Conservation (phyloP, 164 flowering plant species). For the Berberis vulgaris region DNA sequence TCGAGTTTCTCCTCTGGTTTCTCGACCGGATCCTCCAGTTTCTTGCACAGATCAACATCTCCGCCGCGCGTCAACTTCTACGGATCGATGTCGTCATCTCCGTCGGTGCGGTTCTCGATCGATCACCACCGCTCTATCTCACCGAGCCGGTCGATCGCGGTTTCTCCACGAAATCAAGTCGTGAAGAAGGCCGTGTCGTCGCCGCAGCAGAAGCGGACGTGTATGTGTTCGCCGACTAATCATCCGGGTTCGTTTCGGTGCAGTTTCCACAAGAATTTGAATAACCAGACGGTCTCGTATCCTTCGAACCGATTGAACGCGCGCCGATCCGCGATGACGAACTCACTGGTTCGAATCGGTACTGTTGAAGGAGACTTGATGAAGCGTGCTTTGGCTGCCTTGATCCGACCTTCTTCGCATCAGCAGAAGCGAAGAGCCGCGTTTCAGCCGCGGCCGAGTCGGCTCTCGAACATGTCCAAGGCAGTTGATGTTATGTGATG, state of each 20-base stretch:
- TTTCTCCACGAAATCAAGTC: slow-evolving; percentile 14
- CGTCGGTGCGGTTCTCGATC: slow-evolving; percentile 26
- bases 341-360: slow-evolving; percentile 78
- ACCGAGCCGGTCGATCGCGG: slow-evolving; percentile 29
- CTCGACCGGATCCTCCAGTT: slow-evolving; percentile 15
- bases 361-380: slow-evolving; percentile 88
- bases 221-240: slow-evolving; percentile 80
- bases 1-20: slow-evolving; percentile 23
- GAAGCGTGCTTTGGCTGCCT: slow-evolving; percentile 56
- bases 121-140: slow-evolving; percentile 25
- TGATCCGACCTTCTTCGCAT: slow-evolving; percentile 86
- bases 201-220: slow-evolving; percentile 37
- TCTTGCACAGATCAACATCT: slow-evolving; percentile 28
- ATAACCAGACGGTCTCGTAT: slow-evolving; percentile 17
- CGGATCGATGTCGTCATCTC: slow-evolving; percentile 16
- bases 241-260: slow-evolving; percentile 91
- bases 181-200: slow-evolving; percentile 19
- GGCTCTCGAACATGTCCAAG: slow-evolving; percentile 62
- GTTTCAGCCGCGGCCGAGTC: slow-evolving; percentile 65
- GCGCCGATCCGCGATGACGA: slow-evolving; percentile 84
- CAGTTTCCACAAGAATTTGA: slow-evolving; percentile 48
- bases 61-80: slow-evolving; percentile 30
- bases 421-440: slow-evolving; percentile 51
- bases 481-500: slow-evolving; percentile 23
- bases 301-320: slow-evolving; percentile 55